Conservation (phyloP, 129 eudicot genomes). For the Flaveria bidentis region DNA sequence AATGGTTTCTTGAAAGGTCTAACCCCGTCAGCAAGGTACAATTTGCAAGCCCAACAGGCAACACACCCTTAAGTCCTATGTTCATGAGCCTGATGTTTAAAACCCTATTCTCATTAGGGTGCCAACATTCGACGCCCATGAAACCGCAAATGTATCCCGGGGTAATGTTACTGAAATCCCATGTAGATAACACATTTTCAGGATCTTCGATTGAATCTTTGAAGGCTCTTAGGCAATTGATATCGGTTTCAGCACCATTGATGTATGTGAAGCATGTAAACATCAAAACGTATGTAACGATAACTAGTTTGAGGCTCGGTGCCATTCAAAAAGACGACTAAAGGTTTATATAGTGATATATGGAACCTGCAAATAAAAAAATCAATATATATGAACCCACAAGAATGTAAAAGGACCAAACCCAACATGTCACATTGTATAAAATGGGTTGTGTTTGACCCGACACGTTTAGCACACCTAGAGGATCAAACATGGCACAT, state of each 20-base stretch:
- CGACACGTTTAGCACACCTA: too few species aligned
- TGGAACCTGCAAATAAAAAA: not conserved
- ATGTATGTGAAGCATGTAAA: slow-evolving; percentile 8
- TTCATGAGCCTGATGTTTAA: slow-evolving; percentile 47
- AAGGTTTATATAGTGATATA: not conserved
- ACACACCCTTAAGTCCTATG: slow-evolving; percentile 55
- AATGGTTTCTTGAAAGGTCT: slow-evolving; percentile 58
- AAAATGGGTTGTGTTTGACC: too few species aligned
- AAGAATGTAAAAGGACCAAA: not conserved
- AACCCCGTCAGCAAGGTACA: slow-evolving; percentile 57
- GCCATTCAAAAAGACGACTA: not conserved
- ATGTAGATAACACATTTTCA: slow-evolving; percentile 34
- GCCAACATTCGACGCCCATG: slow-evolving; percentile 65
- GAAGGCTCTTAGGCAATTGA: slow-evolving; percentile 53
- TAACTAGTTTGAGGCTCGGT: not conserved
- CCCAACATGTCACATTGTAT: too few species aligned
- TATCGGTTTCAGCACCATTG: slow-evolving; percentile 40
- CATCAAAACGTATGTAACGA: not conserved
- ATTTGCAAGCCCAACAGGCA: slow-evolving; percentile 48
- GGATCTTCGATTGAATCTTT: slow-evolving; percentile 56
- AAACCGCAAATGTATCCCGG: slow-evolving; percentile 63
- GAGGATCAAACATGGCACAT: too few species aligned
- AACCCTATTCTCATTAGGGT: slow-evolving; percentile 49
- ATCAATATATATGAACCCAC: not conserved
- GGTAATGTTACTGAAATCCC: slow-evolving; percentile 48